Base-by-base conservation (phyloP, 768 basidiomycete species). In the Dictyophora rubrovolvata region DNA sequence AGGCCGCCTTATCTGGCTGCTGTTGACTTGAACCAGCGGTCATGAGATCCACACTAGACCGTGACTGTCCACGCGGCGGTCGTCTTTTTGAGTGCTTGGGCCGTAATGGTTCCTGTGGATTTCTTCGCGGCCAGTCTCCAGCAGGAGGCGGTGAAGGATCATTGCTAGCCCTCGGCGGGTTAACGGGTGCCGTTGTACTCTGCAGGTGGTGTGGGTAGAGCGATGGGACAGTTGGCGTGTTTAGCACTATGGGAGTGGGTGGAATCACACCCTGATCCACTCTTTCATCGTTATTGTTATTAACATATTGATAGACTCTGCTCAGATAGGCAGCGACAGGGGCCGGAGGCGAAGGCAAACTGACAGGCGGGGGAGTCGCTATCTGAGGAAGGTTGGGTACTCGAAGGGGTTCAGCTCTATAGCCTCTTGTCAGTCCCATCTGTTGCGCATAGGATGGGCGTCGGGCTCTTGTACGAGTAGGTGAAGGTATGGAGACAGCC, bases 41-140 rank as follows among this genome's bases (percentile, higher is more conserved):
- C 53, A 72, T 14, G 47, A 48, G 22, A 10, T 42, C 33, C 20
- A 11, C 14, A 21, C 67, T 22, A 61, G 61, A 49, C 66, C 62
- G 68, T 70, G 65, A 46, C 66, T 48, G 62, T 82, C 75, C 11
- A 66, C 63, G 20, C 77, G 76, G 37, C 81, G 83, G 82, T 83
- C 83, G 35, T 79, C 69, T 17, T 80, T 79, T 0, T 84, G 68
- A 2, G 77, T 62, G 16, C 62, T 69, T 28, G 64, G 65, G 20
- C 60, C 66, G 9, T 60, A 62, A 42, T 56, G 61, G 57, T 37
- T 59, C 57, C 50, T 59, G 57, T 20, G 57, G 57, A 18, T 53
- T 36, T 12, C 53, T 61, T 22, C 18, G 51, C 9, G 23, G 60
- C 37, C 46, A 60, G 37, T 17, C 55, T 52, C 53, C 64, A 51